Conservation (phyloP, 2,329 filamentous ascomycete species). For the Biscogniauxia mediterranea region DNA sequence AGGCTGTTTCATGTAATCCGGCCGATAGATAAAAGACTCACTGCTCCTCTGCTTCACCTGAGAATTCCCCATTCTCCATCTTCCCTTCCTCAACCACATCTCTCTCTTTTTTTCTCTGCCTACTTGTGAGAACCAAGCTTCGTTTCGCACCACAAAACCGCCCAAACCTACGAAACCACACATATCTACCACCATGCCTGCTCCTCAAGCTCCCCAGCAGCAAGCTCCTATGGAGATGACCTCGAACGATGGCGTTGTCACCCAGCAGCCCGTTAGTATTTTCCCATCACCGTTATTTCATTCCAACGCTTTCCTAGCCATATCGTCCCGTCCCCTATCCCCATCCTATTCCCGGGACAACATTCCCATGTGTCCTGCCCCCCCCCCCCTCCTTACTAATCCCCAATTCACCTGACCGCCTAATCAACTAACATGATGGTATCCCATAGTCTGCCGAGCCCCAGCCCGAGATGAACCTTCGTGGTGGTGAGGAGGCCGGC, state of each 20-base stretch:
- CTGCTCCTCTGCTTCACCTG: not conserved
- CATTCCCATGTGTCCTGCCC: not conserved
- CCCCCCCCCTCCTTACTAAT: not conserved
- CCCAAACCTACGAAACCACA: not conserved
- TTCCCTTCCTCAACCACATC: not conserved
- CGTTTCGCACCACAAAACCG: not conserved
- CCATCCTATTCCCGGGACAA: not conserved
- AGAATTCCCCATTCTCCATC: not conserved
- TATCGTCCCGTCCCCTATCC: not conserved
- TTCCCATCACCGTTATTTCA: not conserved
- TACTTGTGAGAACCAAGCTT: not conserved
- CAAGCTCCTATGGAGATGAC: constrained; percentile 44
- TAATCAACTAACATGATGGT: constrained; percentile 5
- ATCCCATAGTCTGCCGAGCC: constrained; percentile 37
- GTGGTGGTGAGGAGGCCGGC: constrained; percentile 45
- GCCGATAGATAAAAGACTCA: not conserved
- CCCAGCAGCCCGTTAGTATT: constrained; percentile 42
- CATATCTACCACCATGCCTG: constrained; percentile 37
- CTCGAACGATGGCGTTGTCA: constrained; percentile 36
- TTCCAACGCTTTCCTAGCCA: not conserved
- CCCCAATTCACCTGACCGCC: constrained; percentile 1
- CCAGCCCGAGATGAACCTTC: constrained; percentile 42
- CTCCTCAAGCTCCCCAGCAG: constrained; percentile 40
- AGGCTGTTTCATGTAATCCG: not conserved
- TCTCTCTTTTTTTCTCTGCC: not conserved